Percentiles rank a stretch among this genome's conserved stretches.
Conservation (phyloP, 306 rosid genomes). For the Glycine latifolia region DNA sequence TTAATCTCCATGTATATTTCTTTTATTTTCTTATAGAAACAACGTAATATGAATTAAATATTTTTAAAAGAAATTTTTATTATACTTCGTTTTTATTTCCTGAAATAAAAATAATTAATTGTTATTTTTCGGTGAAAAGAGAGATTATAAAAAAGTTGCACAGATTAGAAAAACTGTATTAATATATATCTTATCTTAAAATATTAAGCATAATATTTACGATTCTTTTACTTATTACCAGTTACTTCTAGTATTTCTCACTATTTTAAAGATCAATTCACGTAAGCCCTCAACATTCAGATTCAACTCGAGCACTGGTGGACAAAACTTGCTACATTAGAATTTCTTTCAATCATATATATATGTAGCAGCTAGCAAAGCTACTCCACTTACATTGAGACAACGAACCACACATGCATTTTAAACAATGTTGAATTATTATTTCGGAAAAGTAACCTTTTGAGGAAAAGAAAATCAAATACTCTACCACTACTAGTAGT, state of each 20-base stretch:
- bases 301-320: not conserved
- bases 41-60: no score
- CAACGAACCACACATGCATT: not conserved
- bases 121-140: no score
- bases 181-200: no score
- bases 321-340: not conserved
- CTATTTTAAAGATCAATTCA: not conserved
- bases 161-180: no score
- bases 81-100: no score
- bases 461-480: not conserved
- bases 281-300: not conserved
- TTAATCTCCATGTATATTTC: no score
- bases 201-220: not conserved
- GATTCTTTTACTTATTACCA: not conserved
- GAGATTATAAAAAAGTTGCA: no score
- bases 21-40: no score
- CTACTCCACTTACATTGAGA: not conserved
- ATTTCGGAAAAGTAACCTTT: not conserved
- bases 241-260: not conserved
- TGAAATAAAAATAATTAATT: no score
- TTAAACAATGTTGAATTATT: not conserved
- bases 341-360: not conserved
- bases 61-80: no score
- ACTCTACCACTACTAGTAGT: not conserved
- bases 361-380: not conserved